Evolutionary conservation across 2,329 filamentous ascomycete genomes (phyloP).

Genomic region (Trichothecium roseum): DNA sequence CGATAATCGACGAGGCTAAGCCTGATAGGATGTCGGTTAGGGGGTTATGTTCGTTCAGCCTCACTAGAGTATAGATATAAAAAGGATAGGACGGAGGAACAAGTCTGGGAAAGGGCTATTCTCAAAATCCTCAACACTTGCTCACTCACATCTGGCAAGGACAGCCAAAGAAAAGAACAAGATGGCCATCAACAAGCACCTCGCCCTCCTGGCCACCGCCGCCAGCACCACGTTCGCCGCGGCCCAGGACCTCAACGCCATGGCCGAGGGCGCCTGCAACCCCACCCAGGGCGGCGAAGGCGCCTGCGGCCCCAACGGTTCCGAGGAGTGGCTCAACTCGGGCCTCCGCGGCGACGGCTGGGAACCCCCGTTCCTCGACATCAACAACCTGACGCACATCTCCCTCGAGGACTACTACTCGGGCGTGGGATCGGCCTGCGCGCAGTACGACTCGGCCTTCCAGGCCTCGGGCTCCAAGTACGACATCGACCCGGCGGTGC

Average conservation of each 20-base stretch:
- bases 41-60: too few relatives aligned
- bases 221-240: neutral
- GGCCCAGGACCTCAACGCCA: slow-evolving; percentile 5
- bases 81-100: too few relatives aligned
- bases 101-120: too few relatives aligned
- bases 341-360: slow-evolving; percentile 17
- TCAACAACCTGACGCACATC: slow-evolving; percentile 16
- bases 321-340: slow-evolving; percentile 19
- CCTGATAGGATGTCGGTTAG: too few relatives aligned
- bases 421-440: slow-evolving; percentile 13
- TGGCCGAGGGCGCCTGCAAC: slow-evolving; percentile 11
- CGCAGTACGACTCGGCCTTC: slow-evolving; percentile 22
- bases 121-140: too few relatives aligned
- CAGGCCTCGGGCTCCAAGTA: slow-evolving; percentile 17
- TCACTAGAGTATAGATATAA: too few relatives aligned
- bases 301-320: slow-evolving; percentile 14
- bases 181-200: too few relatives aligned
- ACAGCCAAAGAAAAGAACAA: too few relatives aligned
- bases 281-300: slow-evolving; percentile 9
- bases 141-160: too few relatives aligned
- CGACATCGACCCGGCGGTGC: slow-evolving; percentile 20
- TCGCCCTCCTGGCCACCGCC: too few relatives aligned
- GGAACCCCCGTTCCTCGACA: slow-evolving; percentile 20
- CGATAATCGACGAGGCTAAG: too few relatives aligned
- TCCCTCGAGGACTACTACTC: slow-evolving; percentile 14